These are phyloP conservation scores for Clarireedia sp. DNA, from an alignment of 2,329 filamentous ascomycete species.

Conservation along the genomic window DNA sequence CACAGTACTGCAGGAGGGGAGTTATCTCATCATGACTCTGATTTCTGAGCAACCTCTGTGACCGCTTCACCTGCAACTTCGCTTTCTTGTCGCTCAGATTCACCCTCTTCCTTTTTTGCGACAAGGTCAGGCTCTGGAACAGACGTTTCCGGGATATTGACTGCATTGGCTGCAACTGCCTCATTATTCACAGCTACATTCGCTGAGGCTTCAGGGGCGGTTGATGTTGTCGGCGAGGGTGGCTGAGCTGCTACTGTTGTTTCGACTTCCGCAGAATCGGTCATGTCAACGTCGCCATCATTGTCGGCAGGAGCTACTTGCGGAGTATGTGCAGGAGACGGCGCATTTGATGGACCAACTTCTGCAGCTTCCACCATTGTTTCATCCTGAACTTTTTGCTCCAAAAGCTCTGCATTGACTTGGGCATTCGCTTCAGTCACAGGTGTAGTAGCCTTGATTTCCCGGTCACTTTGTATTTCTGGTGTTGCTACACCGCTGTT, in stretches of 20 bases:
- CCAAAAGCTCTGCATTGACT: constrained; percentile 26
- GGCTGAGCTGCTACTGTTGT: constrained; percentile 1
- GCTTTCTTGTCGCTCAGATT: constrained; percentile 21
- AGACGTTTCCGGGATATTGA: constrained; percentile 25
- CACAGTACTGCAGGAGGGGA: not conserved
- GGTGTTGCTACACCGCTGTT: constrained; percentile 42
- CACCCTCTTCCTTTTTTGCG: constrained; percentile 28
- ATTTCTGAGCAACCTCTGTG: constrained; percentile 10
- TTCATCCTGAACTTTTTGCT: constrained; percentile 23
- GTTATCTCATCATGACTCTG: constrained; percentile 3
- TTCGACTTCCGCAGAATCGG: constrained; percentile 13
- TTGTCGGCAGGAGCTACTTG: constrained; percentile 21
- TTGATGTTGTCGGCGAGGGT: constrained; percentile 3
- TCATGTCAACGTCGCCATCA: constrained; percentile 31
- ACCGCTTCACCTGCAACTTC: constrained; percentile 24
- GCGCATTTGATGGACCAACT: constrained; percentile 24
- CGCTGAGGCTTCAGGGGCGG: not conserved
- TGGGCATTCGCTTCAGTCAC: constrained; percentile 28
- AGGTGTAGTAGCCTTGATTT: constrained; percentile 21
- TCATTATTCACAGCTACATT: not conserved
- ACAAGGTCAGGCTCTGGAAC: constrained; percentile 26
- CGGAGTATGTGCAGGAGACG: constrained; percentile 24
- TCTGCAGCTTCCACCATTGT: constrained; percentile 13
- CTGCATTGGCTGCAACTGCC: constrained; percentile 5
- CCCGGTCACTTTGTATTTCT: constrained; percentile 19